Conservation (phyloP, 1,139 yeast genomes). For the Zygoascus meyerae region DNA sequence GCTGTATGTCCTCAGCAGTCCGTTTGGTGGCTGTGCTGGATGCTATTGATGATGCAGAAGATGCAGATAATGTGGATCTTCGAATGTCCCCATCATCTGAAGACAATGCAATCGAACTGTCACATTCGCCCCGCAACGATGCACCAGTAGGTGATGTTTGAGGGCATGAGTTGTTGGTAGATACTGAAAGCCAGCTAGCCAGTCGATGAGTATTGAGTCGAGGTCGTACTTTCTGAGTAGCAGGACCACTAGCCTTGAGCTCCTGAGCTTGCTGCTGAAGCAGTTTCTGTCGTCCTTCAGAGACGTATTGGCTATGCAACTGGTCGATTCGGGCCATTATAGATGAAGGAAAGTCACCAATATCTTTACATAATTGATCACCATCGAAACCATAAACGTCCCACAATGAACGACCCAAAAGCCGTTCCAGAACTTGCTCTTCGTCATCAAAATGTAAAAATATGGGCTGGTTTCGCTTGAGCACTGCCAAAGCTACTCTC, state of each 20-base stretch:
- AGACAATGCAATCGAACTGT: background rate
- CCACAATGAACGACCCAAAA: conserved; percentile 52
- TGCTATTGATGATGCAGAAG: conserved; percentile 5
- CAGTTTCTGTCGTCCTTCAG: conserved; percentile 1
- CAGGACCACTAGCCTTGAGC: conserved; percentile 6
- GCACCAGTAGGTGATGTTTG: background rate
- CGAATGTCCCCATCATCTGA: conserved; percentile 6
- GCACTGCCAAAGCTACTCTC: conserved; percentile 53
- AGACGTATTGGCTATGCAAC: conserved; percentile 3
- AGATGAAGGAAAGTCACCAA: conserved; percentile 26
- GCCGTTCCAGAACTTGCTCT: conserved; percentile 56
- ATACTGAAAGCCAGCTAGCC: conserved; percentile 9
- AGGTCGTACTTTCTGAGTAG: background rate
- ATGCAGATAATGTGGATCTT: conserved; percentile 7
- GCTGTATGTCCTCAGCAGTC: conserved; percentile 3
- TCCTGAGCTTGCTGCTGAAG: conserved; percentile 7
- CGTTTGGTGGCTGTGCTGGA: conserved; percentile 3
- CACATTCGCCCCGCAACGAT: conserved; percentile 1
- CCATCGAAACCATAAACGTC: conserved; percentile 40
- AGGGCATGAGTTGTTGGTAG: background rate
- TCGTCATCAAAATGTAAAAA: conserved; percentile 50
- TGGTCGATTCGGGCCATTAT: conserved; percentile 7
- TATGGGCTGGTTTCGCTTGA: conserved; percentile 48
- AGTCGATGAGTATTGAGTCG: conserved; percentile 2
- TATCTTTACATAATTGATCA: conserved; percentile 47